A percentile compares a stretch with the other conserved stretches of the same genome.
Conservation (phyloP, 139 green algal genomes). For the Micractinium sp. region DNA sequence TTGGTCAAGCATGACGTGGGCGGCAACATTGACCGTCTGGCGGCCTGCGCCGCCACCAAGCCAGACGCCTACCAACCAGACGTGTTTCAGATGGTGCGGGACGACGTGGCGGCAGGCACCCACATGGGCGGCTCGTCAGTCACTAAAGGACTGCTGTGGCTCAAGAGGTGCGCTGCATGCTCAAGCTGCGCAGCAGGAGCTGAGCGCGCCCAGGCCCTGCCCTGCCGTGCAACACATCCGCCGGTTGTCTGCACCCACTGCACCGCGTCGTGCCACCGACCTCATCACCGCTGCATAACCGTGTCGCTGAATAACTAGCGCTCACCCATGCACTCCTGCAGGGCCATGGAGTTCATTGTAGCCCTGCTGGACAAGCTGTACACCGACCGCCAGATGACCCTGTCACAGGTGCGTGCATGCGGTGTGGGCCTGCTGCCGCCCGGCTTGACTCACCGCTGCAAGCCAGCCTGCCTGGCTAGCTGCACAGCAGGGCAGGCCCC, state of each 20-base stretch:
- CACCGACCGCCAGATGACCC: slow-evolving; percentile 32
- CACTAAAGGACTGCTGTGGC: slow-evolving; percentile 83
- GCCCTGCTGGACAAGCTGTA: slow-evolving; percentile 60
- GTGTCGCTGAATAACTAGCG: not conserved
- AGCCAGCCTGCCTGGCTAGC: not conserved
- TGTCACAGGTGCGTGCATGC: slow-evolving; percentile 32
- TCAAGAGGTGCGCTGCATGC: slow-evolving; percentile 60
- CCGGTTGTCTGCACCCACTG: not conserved
- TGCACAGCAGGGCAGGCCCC: too few species aligned
- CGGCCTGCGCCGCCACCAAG: slow-evolving; percentile 44
- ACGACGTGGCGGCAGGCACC: slow-evolving; percentile 63
- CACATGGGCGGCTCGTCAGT: slow-evolving; percentile 50
- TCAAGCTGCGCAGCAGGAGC: not conserved
- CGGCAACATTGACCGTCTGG: slow-evolving; percentile 77
- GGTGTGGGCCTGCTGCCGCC: not conserved
- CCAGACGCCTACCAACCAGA: slow-evolving; percentile 48
- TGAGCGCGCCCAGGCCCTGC: not conserved
- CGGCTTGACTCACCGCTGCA: too few species aligned
- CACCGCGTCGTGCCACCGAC: too few species aligned
- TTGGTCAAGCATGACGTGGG: slow-evolving; percentile 73
- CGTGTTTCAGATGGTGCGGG: slow-evolving; percentile 69
- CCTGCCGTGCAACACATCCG: not conserved
- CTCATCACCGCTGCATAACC: too few species aligned
- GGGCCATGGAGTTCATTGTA: slow-evolving; percentile 80
- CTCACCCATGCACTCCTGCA: slow-evolving; percentile 24